Evolutionary conservation across 352 stramenopile genomes (phyloP), one percentile per base, ranked within the genome.

Genomic region (Peronosclerospora sorghi): DNA sequence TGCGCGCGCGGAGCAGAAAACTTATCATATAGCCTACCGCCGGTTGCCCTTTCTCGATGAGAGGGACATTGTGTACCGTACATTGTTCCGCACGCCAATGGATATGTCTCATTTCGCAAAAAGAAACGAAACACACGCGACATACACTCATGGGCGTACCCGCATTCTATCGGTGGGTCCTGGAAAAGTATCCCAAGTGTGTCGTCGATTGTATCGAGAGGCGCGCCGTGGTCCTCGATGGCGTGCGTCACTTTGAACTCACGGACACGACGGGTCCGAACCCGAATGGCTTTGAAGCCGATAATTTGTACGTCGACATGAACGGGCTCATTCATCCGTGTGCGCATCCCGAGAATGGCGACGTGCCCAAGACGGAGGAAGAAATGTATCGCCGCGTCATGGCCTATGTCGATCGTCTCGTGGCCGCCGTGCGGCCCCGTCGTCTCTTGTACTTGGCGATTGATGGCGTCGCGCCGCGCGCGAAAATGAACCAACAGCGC

Each of bases 221-320:
- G 18, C 65, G 59, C 39, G 67, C 76, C n/a, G 66, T 84, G 3
- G 65, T 86, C 48, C 65, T 96, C 23, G 76, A 91, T 35, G 78
- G 83, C 14, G 68, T 86, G 44, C 64, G 75, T 40, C 77, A 86
- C 59, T 86, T 86, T 40, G 73, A 87, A 51, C 67, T 92, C 10
- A 70, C 81, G 10, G 70, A 92, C 49, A 74, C 72, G 10, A 74
- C 72, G 0, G 65, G 68, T 10, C 86, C 94, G 13, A 98, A 97
- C 64, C 90, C 90, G 3, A 97, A 97, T 32, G 83, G 77, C 46
- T 93, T 96, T 36, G 86, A 96, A 50, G 94, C 96, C 35, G 96
- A 99, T 70, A 98, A 99, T 67, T 73, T 99, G 32, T 99, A 98
- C 55, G 83, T 99, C 24, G 96, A 99, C 63, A 99, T 99, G 96